A percentile compares a stretch with the other conserved stretches of the same genome.
Conservation (phyloP, 176 grass and related monocot species). For the Rhynchospora breviuscula region DNA sequence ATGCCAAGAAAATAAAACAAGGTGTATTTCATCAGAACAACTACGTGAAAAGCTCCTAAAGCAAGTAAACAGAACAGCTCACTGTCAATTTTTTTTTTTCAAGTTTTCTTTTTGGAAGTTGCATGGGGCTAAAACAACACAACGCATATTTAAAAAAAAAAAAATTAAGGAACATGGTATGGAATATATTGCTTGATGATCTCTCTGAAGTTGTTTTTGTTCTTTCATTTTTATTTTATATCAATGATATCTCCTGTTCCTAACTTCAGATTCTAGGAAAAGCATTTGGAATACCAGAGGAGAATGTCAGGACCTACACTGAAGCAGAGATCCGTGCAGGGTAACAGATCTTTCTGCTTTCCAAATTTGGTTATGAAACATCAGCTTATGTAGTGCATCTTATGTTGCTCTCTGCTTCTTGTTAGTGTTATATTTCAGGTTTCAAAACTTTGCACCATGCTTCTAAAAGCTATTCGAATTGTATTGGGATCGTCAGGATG, state of each 20-base stretch:
- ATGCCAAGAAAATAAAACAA: not conserved
- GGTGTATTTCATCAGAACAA: not conserved
- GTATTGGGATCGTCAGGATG: conserved; percentile 63
- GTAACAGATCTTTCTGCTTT: conserved; percentile 38
- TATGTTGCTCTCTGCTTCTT: conserved; percentile 32
- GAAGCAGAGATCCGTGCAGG: conserved; percentile 98
- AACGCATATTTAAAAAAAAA: not conserved
- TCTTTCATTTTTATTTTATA: not conserved
- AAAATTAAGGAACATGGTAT: not conserved
- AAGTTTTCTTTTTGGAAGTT: not conserved
- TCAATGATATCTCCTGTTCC: not conserved
- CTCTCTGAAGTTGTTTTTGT: not conserved
- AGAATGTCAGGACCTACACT: conserved; percentile 82
- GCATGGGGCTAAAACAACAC: not conserved
- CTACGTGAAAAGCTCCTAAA: not conserved
- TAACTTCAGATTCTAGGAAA: conserved; percentile 60
- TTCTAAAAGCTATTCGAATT: conserved; percentile 61
- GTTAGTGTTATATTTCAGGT: conserved; percentile 91
- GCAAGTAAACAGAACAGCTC: not conserved
- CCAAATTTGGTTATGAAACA: not conserved
- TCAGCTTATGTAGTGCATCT: conserved; percentile 25
- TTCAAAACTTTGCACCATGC: conserved; percentile 81
- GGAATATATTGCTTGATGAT: not conserved
- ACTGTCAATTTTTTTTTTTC: not conserved
- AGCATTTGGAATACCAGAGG: conserved; percentile 87